Conservation (phyloP, 495 filamentous ascomycete species). For the Hyaloscypha bicolor region DNA sequence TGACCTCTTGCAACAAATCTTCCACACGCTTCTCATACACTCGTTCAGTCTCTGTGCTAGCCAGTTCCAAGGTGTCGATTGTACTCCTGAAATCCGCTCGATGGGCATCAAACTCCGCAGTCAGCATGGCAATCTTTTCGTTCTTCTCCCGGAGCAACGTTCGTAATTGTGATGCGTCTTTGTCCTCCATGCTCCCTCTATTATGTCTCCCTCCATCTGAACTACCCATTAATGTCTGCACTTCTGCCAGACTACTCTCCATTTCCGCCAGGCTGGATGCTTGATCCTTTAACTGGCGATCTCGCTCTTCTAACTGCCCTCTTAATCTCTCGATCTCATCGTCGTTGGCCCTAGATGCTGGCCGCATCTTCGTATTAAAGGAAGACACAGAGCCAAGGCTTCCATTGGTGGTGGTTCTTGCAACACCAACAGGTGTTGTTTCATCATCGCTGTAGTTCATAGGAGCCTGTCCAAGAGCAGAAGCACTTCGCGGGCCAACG, state of each 20-base stretch:
- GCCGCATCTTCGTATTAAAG: conserved; percentile 49
- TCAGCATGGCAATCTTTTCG: conserved; percentile 90
- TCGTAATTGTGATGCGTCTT: conserved; percentile 76
- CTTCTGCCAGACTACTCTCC: conserved; percentile 74
- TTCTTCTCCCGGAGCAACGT: conserved; percentile 89
- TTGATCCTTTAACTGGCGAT: conserved; percentile 86
- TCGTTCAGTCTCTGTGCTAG: conserved; percentile 94
- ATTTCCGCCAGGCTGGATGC: conserved; percentile 79
- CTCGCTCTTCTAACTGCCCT: conserved; percentile 77
- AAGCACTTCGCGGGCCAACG: conserved; percentile 55
- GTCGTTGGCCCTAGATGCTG: conserved; percentile 53
- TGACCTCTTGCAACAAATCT: conserved; percentile 83
- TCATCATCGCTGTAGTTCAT: conserved; percentile 55
- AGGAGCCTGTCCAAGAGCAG: conserved; percentile 48
- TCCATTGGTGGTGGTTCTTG: conserved; percentile 53
- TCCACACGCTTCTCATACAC: conserved; percentile 93
- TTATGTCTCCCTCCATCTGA: conserved; percentile 35
- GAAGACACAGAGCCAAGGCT: conserved; percentile 49
- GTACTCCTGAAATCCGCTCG: conserved; percentile 95
- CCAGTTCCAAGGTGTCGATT: conserved; percentile 94
- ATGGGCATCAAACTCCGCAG: conserved; percentile 92
- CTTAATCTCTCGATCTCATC: conserved; percentile 70
- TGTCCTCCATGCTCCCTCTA: conserved; percentile 68
- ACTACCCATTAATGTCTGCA: conserved; percentile 66
- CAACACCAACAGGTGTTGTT: conserved; percentile 55